Evolutionary conservation across 1,284 basidiomycete genomes (phyloP).

Genomic region (Cryptococcus jaspeensis): DNA sequence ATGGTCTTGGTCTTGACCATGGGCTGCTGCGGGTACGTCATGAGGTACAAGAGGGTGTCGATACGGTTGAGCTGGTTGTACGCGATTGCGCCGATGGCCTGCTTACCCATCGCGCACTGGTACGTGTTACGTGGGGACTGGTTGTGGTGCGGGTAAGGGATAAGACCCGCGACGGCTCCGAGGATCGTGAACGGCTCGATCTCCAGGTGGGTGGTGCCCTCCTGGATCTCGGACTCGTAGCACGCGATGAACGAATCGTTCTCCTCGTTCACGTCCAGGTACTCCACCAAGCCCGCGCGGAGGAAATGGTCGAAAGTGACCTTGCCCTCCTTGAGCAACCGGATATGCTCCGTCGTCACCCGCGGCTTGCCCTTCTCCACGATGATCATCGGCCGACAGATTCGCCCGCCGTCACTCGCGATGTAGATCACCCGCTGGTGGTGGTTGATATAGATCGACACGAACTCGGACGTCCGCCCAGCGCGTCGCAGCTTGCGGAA

Average conservation of each 20-base stretch:
- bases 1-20: conserved; percentile 99
- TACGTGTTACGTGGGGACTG: conserved; percentile 99
- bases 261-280: conserved; percentile 99
- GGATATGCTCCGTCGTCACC: conserved; percentile 79
- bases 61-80: conserved; percentile 98
- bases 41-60: conserved; percentile 96
- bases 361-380: conserved; percentile 79
- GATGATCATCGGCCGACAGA: conserved; percentile 97
- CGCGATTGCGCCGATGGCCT: conserved; percentile 98
- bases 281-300: conserved; percentile 93
- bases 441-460: conserved; percentile 94
- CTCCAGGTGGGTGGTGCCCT: conserved; percentile 88
- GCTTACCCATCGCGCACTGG: conserved; percentile 99
- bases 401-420: conserved; percentile 94
- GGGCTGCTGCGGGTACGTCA: conserved; percentile 98
- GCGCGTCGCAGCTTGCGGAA: conserved; percentile 92
- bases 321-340: conserved; percentile 73
- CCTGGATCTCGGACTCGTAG: conserved; percentile 84
- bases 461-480: conserved; percentile 91
- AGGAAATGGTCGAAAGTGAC: conserved; percentile 95
- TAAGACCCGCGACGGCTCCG: conserved; percentile 95
- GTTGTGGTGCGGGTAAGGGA: conserved; percentile 99
- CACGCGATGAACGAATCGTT: conserved; percentile 97
- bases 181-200: conserved; percentile 98
- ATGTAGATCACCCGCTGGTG: conserved; percentile 96